phyloP scores from a whole-genome alignment of 805 yeast genomes.

The Candida silvicultrix region DNA sequence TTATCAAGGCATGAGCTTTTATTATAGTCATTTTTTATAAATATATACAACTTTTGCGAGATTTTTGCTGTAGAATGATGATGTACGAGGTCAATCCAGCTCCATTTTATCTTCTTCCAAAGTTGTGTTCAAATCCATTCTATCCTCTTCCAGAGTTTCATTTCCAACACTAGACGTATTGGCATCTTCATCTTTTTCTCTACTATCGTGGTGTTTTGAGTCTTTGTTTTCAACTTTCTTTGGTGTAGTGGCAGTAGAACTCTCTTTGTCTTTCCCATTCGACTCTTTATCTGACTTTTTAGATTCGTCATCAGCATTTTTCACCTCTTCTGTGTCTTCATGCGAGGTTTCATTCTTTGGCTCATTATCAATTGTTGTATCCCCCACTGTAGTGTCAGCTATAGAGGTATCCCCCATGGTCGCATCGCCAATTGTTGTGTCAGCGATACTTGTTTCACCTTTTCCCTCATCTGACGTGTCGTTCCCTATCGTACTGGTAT shows the following conservation, averaged over 20 bases:
- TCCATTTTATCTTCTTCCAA: slow-evolving; percentile 1
- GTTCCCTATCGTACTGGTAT: slow-evolving; percentile 25
- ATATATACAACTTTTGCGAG: not conserved
- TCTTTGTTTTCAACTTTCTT: not conserved
- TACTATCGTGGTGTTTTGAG: slow-evolving; percentile 7
- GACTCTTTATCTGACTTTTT: too few species aligned
- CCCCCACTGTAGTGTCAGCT: slow-evolving; percentile 6
- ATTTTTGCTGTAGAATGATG: too few species aligned
- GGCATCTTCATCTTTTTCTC: not conserved
- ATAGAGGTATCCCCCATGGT: slow-evolving; percentile 17
- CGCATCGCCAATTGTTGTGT: slow-evolving; percentile 4
- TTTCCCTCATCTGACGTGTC: slow-evolving; percentile 15
- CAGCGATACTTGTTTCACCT: slow-evolving; percentile 7
- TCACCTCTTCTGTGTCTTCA: slow-evolving; percentile 1
- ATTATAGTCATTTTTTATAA: not conserved
- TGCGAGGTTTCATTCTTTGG: too few species aligned
- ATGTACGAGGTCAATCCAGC: slow-evolving; percentile 1
- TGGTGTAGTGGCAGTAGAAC: too few species aligned
- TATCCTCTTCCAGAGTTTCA: slow-evolving; percentile 3
- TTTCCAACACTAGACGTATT: slow-evolving; percentile 3
- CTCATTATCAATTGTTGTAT: too few species aligned
- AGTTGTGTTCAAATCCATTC: not conserved
- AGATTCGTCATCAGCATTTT: slow-evolving; percentile 2
- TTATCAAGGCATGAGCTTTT: not conserved
- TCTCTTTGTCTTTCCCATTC: too few species aligned